Evolutionary conservation across 1,139 yeast genomes (phyloP).

Genomic region (Insectozyma bohioensis): DNA sequence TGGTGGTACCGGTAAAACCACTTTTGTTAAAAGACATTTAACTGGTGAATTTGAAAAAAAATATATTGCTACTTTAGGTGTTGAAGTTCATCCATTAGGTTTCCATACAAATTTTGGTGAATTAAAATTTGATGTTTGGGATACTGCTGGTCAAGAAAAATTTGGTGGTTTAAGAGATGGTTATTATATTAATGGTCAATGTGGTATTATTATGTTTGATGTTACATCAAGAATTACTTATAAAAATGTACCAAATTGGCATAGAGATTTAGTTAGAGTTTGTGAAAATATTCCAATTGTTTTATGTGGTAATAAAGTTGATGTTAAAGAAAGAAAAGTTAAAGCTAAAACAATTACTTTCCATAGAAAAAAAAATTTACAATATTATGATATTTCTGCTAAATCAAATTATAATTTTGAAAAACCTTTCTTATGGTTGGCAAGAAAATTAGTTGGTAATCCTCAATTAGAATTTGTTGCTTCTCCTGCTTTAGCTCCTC

Average conservation of each 20-base stretch:
- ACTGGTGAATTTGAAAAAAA: slow-evolving; percentile 99
- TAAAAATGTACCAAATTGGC: slow-evolving; percentile 99
- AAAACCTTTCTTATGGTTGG: slow-evolving; percentile 99
- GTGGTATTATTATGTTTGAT: slow-evolving; percentile 99
- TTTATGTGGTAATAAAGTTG: slow-evolving; percentile 99
- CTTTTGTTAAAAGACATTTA: slow-evolving; percentile 98
- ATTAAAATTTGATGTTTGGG: slow-evolving; percentile 99
- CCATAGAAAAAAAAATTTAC: slow-evolving; percentile 99
- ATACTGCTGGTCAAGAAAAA: slow-evolving; percentile 99
- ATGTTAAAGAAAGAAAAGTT: slow-evolving; percentile 99
- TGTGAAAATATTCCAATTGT: slow-evolving; percentile 99
- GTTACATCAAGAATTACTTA: slow-evolving; percentile 99
- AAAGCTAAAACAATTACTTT: slow-evolving; percentile 99
- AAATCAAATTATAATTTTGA: slow-evolving; percentile 99
- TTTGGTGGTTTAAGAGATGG: slow-evolving; percentile 99
- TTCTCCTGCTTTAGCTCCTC: slow-evolving; percentile 99
- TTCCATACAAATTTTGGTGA: slow-evolving; percentile 99
- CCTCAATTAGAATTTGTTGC: slow-evolving; percentile 98
- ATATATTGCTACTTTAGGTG: slow-evolving; percentile 99
- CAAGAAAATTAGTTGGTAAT: slow-evolving; percentile 98
- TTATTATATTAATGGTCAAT: slow-evolving; percentile 98
- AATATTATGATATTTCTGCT: slow-evolving; percentile 99
- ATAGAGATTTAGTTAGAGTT: slow-evolving; percentile 97
- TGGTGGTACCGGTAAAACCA: slow-evolving; percentile 99
- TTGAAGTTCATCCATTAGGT: slow-evolving; percentile 97